A percentile compares a stretch with the other conserved stretches of the same genome.
phyloP scores from a whole-genome alignment of 495 filamentous ascomycete genomes.

The Penicillium subrubescens region DNA sequence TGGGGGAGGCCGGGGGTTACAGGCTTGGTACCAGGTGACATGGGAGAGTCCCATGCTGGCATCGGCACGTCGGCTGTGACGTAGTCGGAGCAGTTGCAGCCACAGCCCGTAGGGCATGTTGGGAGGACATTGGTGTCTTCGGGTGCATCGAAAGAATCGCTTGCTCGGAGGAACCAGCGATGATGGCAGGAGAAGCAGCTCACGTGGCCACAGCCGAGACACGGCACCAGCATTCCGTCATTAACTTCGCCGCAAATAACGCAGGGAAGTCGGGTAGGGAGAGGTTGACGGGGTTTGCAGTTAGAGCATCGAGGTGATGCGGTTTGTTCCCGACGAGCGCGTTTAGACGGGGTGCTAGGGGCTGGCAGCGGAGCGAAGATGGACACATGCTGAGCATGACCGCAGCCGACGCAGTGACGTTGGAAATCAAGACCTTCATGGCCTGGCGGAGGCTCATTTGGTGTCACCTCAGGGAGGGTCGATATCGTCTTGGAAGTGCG shows the following conservation, averaged over 20 bases:
- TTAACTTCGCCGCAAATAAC: constrained; percentile 50
- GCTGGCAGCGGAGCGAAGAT: constrained; percentile 37
- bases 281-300: constrained; percentile 44
- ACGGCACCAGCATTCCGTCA: constrained; percentile 53
- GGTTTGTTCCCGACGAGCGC: constrained; percentile 13
- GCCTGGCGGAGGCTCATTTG: constrained; percentile 2
- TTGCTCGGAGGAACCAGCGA: constrained; percentile 38
- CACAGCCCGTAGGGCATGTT: constrained; percentile 51
- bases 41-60: constrained; percentile 23
- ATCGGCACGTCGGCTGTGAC: constrained; percentile 33
- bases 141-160: constrained; percentile 11
- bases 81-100: constrained; percentile 52
- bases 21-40: constrained; percentile 13
- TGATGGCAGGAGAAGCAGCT: constrained; percentile 52
- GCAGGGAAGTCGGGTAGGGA: constrained; percentile 45
- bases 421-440: constrained; percentile 43
- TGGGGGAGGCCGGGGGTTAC: constrained; percentile 1
- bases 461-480: constrained; percentile 22
- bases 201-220: constrained; percentile 55
- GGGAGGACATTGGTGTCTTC: constrained; percentile 22
- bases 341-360: constrained; percentile 28
- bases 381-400: constrained; percentile 40
- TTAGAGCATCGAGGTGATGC: constrained; percentile 32
- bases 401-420: constrained; percentile 49
- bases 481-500: constrained; percentile 27